Conservation (phyloP, 352 stramenopile species). For the Phytophthora melonis region DNA sequence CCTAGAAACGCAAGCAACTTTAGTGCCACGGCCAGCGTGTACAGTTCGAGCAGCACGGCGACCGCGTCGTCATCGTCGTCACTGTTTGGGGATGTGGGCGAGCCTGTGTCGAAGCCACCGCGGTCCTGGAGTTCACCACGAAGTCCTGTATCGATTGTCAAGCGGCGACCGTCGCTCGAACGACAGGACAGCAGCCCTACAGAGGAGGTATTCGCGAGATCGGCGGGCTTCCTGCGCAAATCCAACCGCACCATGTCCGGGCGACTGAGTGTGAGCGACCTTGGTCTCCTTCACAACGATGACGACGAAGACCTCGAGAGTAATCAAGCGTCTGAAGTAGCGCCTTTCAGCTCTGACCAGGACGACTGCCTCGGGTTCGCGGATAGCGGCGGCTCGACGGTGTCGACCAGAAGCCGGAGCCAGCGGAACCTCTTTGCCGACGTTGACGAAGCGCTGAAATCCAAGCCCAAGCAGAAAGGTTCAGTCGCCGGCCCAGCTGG, state of each 20-base stretch:
- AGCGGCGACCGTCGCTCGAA: conserved; percentile 49
- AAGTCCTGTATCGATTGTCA: conserved; percentile 17
- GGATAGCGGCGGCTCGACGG: conserved; percentile 9
- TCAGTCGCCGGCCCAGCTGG: conserved; percentile 25
- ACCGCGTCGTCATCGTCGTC: conserved; percentile 39
- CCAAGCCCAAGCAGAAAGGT: conserved; percentile 40
- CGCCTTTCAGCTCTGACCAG: conserved; percentile 2
- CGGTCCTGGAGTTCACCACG: conserved; percentile 30
- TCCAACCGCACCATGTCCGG: conserved; percentile 66
- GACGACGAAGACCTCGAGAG: conserved; percentile 32
- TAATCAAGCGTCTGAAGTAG: conserved; percentile 29
- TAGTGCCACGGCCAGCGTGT: conserved; percentile 30
- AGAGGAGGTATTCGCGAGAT: conserved; percentile 73
- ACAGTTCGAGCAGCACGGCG: conserved; percentile 39
- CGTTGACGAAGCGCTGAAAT: conserved; percentile 50
- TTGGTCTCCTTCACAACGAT: conserved; percentile 68
- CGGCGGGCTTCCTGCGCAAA: conserved; percentile 71
- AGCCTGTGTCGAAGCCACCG: conserved; percentile 28
- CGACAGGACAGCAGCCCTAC: conserved; percentile 61
- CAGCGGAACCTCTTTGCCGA: conserved; percentile 71
- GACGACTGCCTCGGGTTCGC: conserved; percentile 22
- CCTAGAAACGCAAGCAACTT: conserved; percentile 16
- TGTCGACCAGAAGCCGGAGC: conserved; percentile 44
- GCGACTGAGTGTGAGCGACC: conserved; percentile 78
- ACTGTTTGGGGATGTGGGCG: conserved; percentile 38